These are phyloP conservation scores for Tylopilus microsporus DNA, from an alignment of 1,284 basidiomycete genomes.

Conservation along the genomic window DNA sequence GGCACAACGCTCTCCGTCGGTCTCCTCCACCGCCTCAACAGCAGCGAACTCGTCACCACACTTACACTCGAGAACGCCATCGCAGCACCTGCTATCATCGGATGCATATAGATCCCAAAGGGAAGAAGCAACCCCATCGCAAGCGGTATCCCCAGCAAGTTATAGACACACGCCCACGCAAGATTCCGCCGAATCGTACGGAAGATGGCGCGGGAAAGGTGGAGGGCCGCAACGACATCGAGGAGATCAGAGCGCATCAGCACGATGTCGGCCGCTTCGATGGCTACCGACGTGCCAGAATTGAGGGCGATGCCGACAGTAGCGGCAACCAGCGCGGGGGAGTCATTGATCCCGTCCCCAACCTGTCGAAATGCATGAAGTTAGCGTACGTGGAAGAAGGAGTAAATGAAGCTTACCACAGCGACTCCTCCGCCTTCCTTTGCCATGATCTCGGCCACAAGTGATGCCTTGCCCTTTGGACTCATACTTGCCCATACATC, in stretches of 20 bases:
- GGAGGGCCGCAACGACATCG: constrained; percentile 93
- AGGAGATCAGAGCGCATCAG: constrained; percentile 94
- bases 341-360: constrained; percentile 99
- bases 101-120: constrained; percentile 88
- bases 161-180: constrained; percentile 91
- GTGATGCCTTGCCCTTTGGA: constrained; percentile 86
- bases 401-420: constrained; percentile 59
- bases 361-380: constrained; percentile 50
- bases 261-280: constrained; percentile 97
- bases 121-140: constrained; percentile 98
- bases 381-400: neutral
- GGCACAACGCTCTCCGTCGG: constrained; percentile 68
- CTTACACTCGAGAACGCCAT: constrained; percentile 98
- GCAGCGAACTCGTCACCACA: constrained; percentile 87
- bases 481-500: constrained; percentile 86
- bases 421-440: constrained; percentile 69
- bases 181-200: constrained; percentile 85
- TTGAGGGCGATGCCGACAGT: constrained; percentile 95
- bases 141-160: constrained; percentile 91
- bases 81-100: constrained; percentile 95
- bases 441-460: constrained; percentile 75
- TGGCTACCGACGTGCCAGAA: constrained; percentile 92
- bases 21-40: constrained; percentile 81
- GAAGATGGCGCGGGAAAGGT: constrained; percentile 89
- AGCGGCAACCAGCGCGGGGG: constrained; percentile 91